Evolutionary conservation across 257 asterid genomes (phyloP).

Genomic region (Solanum neorickii): DNA sequence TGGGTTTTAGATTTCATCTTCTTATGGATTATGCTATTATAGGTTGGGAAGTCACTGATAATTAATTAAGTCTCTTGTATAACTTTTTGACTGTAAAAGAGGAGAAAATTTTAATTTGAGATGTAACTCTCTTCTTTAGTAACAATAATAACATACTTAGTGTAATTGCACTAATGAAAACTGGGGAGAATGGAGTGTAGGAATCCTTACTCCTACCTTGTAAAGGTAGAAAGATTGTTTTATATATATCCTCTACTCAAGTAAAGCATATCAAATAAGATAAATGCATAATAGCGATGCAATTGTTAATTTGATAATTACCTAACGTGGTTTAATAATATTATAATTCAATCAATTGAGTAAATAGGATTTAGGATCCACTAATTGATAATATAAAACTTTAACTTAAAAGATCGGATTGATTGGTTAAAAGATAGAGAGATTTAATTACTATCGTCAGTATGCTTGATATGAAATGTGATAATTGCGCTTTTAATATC

Average conservation of each 20-base stretch:
- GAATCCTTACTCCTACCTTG: neutral
- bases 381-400: neutral
- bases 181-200: neutral
- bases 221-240: neutral
- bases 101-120: neutral
- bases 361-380: neutral
- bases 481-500: neutral
- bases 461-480: neutral
- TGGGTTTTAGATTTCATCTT: neutral
- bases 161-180: neutral
- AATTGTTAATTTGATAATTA: neutral
- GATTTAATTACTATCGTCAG: neutral
- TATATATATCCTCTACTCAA: neutral
- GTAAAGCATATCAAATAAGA: neutral
- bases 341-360: neutral
- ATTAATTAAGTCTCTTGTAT: conserved; percentile 60
- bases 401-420: neutral
- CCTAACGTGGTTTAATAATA: neutral
- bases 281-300: neutral
- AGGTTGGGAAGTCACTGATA: conserved; percentile 92
- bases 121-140: neutral
- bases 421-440: neutral
- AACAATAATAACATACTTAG: rapidly evolving
- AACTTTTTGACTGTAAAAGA: neutral
- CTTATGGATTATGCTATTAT: conserved; percentile 2